phyloP scores from a whole-genome alignment of 2,329 filamentous ascomycete species.

The Hymenotorrendiella dingleyae region DNA sequence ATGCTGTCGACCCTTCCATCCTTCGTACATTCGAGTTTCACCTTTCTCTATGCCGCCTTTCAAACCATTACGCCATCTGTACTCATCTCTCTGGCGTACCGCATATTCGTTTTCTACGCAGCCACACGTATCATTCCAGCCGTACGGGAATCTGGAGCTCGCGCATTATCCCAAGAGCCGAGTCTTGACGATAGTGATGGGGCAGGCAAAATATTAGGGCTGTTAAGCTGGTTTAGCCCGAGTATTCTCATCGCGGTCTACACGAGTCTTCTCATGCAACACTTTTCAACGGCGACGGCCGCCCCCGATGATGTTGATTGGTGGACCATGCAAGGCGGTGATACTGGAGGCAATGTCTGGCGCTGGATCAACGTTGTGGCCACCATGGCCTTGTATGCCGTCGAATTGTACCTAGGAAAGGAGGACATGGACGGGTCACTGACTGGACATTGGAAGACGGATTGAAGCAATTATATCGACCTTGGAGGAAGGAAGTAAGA shows the following conservation, averaged over 20 bases:
- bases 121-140: constrained; percentile 94
- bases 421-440: constrained; percentile 70
- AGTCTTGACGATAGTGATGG: constrained; percentile 80
- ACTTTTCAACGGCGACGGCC: constrained; percentile 71
- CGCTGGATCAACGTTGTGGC: constrained; percentile 87
- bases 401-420: constrained; percentile 83
- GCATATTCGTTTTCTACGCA: constrained; percentile 90
- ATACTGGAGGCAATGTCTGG: constrained; percentile 80
- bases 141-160: constrained; percentile 78
- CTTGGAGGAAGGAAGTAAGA: background rate
- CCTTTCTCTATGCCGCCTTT: constrained; percentile 83
- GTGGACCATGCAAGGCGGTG: constrained; percentile 82
- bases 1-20: constrained; percentile 76
- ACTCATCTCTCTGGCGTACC: constrained; percentile 89
- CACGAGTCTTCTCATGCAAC: constrained; percentile 89
- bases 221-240: constrained; percentile 90
- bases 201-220: constrained; percentile 71
- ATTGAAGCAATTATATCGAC: constrained; percentile 48
- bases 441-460: constrained; percentile 86
- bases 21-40: constrained; percentile 76
- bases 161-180: constrained; percentile 77
- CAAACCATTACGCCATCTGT: constrained; percentile 94
- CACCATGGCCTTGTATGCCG: constrained; percentile 83
- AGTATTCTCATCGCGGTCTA: constrained; percentile 95
- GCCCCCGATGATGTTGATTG: constrained; percentile 62